These are phyloP conservation scores for Hypoxylon sp. DNA, from an alignment of 2,329 filamentous ascomycete genomes.

Conservation along the genomic window DNA sequence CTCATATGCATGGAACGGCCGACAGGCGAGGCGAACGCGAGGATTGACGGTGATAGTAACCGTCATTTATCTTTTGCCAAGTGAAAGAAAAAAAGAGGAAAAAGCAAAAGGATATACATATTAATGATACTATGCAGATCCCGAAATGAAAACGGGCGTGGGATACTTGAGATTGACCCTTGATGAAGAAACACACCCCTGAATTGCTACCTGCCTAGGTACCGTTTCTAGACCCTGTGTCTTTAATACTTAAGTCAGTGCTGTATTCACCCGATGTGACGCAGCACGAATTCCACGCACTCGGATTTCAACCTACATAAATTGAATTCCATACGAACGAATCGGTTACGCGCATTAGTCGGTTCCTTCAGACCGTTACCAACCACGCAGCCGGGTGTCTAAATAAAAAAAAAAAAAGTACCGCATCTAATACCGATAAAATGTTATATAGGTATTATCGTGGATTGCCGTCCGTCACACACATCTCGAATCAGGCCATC, in stretches of 20 bases:
- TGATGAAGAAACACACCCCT: constrained; percentile 25
- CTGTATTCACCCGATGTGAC: constrained; percentile 33
- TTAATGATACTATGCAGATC: not conserved
- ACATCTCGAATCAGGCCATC: constrained; percentile 3
- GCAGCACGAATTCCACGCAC: constrained; percentile 38
- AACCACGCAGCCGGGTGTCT: constrained; percentile 8
- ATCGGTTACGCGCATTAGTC: constrained; percentile 34
- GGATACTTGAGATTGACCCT: constrained; percentile 3
- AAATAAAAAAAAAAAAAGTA: constrained; percentile 6
- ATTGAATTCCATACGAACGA: constrained; percentile 31
- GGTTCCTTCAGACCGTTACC: constrained; percentile 1
- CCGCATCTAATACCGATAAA: constrained; percentile 18
- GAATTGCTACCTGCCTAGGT: not conserved
- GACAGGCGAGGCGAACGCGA: constrained; percentile 3
- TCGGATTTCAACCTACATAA: constrained; percentile 29
- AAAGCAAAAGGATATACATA: not conserved
- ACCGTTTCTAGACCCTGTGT: constrained; percentile 21
- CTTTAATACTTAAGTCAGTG: constrained; percentile 13
- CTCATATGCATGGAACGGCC: constrained; percentile 12
- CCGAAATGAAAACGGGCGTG: not conserved
- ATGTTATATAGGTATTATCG: constrained; percentile 19
- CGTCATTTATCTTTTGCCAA: constrained; percentile 2
- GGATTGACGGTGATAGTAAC: not conserved
- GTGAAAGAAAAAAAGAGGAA: no score
- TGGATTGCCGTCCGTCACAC: constrained; percentile 11